Evolutionary conservation across 2,329 filamentous ascomycete genomes (phyloP), one percentile per base, ranked within the genome.

Genomic region (Conoideocrella luteorostrata): DNA sequence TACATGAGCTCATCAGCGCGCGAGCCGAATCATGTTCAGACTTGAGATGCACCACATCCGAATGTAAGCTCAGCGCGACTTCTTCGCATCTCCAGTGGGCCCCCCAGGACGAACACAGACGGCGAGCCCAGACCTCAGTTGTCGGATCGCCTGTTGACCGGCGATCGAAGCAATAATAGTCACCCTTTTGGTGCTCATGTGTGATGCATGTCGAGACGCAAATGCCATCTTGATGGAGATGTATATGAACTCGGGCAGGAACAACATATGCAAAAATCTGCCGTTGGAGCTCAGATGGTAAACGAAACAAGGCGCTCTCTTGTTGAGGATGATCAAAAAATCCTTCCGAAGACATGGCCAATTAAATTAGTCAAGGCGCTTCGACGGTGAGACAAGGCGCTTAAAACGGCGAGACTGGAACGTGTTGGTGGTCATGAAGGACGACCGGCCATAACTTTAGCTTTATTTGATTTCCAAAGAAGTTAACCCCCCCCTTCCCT

Each of bases 61-160:
- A 10, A 30, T 30, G 22, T 24, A 43, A 30, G 23, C 37, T 24
- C 37, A 44, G 34, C 24, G 45, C 41, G 20, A 44, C 41, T 33
- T 47, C 46, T 28, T 47, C 46, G 30, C 46, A 47, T 41, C 46
- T 34, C 46, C 46, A 47, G 29, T 47, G 46, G 5, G 10, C 21
- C 17, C 43, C 42, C 46, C 46, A 47, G 7, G 46, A 12, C 2
- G 46, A 47, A n/a, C 9, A 5, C 11, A 47, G 35, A 12, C 46
- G 43, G 33, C 46, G 46, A 32, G 43, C 46, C 46, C 46, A 47
- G 5, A 45, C 39, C 15, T 44, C 43, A 11, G 34, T 29, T 13
- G 46, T 21, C 21, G 46, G 43, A 32, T 47, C 46, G 3, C 43
- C 46, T 12, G 30, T 26, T 9, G 42, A 45, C 18, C 42, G 46